Conservation (phyloP, 176 grass and related monocot species). For the Thinopyrum elongatum region DNA sequence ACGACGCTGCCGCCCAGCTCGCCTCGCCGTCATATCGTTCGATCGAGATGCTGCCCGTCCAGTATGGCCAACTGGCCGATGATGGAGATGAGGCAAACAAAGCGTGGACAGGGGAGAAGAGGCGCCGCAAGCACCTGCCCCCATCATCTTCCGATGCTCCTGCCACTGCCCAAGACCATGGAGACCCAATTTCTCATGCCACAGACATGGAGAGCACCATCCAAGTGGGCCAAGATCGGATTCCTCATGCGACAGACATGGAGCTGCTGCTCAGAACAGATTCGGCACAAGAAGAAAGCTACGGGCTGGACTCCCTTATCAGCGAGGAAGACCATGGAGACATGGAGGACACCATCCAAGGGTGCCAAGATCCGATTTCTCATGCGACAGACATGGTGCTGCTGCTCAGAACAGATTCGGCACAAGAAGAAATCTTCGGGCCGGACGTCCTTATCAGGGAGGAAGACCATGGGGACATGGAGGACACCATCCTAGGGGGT, state of each 20-base stretch:
- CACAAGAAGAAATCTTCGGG: neutral
- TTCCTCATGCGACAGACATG: too few species aligned
- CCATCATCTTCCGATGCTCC: neutral
- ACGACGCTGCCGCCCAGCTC: neutral
- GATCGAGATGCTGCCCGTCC: neutral
- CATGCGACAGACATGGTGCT: neutral
- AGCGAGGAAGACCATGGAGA: neutral
- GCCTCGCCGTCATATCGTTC: neutral
- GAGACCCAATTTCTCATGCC: too few species aligned
- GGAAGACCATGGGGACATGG: neutral
- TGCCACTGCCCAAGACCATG: neutral
- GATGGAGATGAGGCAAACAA: neutral
- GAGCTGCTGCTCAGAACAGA: too few species aligned
- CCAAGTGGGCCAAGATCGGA: neutral
- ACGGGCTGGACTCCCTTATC: too few species aligned
- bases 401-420: neutral
- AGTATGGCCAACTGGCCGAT: neutral
- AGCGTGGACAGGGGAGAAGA: neutral
- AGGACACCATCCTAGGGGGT: neutral
- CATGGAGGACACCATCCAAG: neutral
- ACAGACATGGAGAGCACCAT: neutral
- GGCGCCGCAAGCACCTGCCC: neutral
- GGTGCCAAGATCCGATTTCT: neutral
- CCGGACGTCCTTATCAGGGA: neutral
- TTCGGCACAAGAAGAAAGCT: too few species aligned